Evolutionary conservation across 306 rosid genomes (phyloP).

Genomic region (Hippophae rhamnoides): DNA sequence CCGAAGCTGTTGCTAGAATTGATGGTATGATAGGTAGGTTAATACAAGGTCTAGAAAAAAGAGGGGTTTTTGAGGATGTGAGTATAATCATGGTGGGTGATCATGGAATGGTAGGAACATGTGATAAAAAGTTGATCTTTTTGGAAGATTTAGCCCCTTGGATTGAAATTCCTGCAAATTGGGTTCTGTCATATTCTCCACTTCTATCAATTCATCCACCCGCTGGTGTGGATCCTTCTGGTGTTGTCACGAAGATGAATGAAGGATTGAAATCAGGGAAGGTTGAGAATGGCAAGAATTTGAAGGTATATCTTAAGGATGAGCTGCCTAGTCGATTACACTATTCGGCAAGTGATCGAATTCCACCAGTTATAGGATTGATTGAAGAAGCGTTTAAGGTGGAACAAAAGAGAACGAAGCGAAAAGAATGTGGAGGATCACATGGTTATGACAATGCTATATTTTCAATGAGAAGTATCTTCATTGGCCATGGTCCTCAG

Average conservation of each 20-base stretch:
- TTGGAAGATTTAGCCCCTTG: constrained; percentile 68
- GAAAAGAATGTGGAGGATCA: constrained; percentile 80
- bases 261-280: constrained; percentile 69
- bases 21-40: constrained; percentile 80
- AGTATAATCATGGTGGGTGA: constrained; percentile 75
- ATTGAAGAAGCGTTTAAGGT: constrained; percentile 78
- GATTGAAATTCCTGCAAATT: constrained; percentile 46
- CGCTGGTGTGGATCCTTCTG: constrained; percentile 25
- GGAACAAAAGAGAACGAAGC: constrained; percentile 48
- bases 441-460: constrained; percentile 90
- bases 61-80: constrained; percentile 88
- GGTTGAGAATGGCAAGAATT: constrained; percentile 60
- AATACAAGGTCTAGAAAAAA: constrained; percentile 65
- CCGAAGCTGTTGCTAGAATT: constrained; percentile 62
- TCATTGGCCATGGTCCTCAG: constrained; percentile 88
- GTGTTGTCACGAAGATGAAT: constrained; percentile 67
- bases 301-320: constrained; percentile 73
- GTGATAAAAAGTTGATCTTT: constrained; percentile 72
- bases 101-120: constrained; percentile 99
- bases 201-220: constrained; percentile 69
- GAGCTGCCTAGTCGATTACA: constrained; percentile 83
- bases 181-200: constrained; percentile 63
- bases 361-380: constrained; percentile 71
- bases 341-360: constrained; percentile 53
- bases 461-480: constrained; percentile 90